These are phyloP conservation scores for Pinguiococcus pyrenoidosus DNA, from an alignment of 108 stramenopile genomes.

Conservation along the genomic window DNA sequence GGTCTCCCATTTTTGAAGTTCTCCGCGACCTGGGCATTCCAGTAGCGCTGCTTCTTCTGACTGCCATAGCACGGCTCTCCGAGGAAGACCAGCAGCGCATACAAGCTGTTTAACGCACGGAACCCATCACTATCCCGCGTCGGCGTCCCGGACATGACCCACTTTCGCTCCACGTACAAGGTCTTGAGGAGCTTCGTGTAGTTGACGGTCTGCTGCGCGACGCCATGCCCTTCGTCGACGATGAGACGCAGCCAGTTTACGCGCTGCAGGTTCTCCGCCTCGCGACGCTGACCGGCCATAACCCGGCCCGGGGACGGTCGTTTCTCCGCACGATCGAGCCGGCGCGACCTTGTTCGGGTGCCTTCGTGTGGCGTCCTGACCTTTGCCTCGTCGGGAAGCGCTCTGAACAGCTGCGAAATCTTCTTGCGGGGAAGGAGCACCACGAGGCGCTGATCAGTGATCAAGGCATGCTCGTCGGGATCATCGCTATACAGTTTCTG, in stretches of 20 bases:
- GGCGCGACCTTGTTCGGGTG: too few species aligned
- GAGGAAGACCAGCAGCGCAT: slow-evolving; percentile 15
- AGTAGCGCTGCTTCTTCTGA: too few species aligned
- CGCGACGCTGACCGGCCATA: too few species aligned
- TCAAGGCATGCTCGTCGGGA: too few species aligned
- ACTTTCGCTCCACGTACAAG: slow-evolving; percentile 50
- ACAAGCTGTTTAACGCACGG: slow-evolving; percentile 7
- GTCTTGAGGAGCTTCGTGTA: neutral
- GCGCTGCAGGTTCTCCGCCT: slow-evolving; percentile 32
- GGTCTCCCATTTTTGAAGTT: slow-evolving; percentile 3
- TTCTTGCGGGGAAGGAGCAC: too few species aligned
- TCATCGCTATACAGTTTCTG: too few species aligned
- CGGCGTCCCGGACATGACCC: slow-evolving; percentile 65
- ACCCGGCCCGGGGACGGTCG: too few species aligned
- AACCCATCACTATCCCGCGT: slow-evolving; percentile 24
- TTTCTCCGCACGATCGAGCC: too few species aligned
- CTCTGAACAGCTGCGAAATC: too few species aligned
- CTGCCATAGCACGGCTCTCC: slow-evolving; percentile 19
- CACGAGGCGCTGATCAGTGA: too few species aligned
- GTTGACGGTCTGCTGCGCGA: slow-evolving; percentile 33
- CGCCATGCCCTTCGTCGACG: slow-evolving; percentile 65
- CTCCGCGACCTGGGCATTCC: neutral
- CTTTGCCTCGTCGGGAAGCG: too few species aligned
- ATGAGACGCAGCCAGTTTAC: slow-evolving; percentile 46
- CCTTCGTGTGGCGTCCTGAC: too few species aligned